Percentiles rank a stretch among this genome's conserved stretches.
phyloP scores from a whole-genome alignment of 805 yeast species.

The Kodamaea hsintzibuensis region DNA sequence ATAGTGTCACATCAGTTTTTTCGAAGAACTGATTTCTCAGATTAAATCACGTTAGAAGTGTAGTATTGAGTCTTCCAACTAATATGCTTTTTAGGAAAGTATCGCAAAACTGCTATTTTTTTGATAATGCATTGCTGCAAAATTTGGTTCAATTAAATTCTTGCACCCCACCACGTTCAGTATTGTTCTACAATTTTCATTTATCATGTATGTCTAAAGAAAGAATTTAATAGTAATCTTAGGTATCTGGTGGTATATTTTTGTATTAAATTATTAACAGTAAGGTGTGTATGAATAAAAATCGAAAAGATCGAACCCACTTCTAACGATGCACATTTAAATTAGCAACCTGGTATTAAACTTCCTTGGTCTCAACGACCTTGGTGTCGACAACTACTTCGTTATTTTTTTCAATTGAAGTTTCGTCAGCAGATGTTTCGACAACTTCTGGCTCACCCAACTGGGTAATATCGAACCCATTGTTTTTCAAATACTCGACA shows the following conservation, averaged over 20 bases:
- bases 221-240: background rate
- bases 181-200: background rate
- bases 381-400: background rate
- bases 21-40: background rate
- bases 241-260: background rate
- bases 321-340: background rate
- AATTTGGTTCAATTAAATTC: background rate
- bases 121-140: background rate
- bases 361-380: too few relatives aligned
- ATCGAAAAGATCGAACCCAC: background rate
- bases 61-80: background rate
- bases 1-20: too few relatives aligned
- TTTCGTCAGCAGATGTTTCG: slow-evolving; percentile 5
- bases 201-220: background rate
- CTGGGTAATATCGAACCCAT: slow-evolving; percentile 69
- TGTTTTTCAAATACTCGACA: slow-evolving; percentile 59
- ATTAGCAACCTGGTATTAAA: background rate
- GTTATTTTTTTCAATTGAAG: background rate
- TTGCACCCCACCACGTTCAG: background rate
- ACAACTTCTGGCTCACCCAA: slow-evolving; percentile 43
- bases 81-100: background rate
- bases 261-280: background rate
- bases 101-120: background rate
- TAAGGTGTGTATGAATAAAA: background rate
- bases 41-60: background rate